Evolutionary conservation across 1,139 yeast genomes (phyloP).

Genomic region (Saccharomyces hybrid): DNA sequence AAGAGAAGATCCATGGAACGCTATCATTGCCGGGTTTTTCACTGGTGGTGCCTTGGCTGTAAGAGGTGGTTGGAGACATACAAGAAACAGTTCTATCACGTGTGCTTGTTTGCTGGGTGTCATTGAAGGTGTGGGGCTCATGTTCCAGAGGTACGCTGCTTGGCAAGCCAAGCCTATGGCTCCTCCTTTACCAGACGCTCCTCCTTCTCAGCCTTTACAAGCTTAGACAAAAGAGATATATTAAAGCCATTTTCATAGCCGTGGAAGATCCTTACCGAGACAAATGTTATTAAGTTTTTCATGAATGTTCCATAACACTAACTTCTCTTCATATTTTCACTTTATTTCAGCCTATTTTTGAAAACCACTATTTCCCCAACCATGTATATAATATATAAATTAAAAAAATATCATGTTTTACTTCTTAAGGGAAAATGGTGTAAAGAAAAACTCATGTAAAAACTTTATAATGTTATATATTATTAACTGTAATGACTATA

Average conservation of each 20-base stretch:
- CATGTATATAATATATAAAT: not conserved
- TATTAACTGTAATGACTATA: not conserved
- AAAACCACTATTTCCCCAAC: not conserved
- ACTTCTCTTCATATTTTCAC: not conserved
- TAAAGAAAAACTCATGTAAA: not conserved
- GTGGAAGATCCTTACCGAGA: not conserved
- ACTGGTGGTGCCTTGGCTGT: slow-evolving; percentile 97
- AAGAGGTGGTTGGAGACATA: slow-evolving; percentile 98
- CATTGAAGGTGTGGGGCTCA: slow-evolving; percentile 96
- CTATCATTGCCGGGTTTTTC: slow-evolving; percentile 95
- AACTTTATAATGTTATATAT: not conserved
- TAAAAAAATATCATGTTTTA: not conserved
- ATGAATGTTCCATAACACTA: not conserved
- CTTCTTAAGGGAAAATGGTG: not conserved
- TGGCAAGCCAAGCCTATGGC: slow-evolving; percentile 76
- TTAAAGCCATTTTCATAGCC: not conserved
- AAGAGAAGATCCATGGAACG: slow-evolving; percentile 98
- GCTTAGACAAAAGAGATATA: slow-evolving; percentile 14
- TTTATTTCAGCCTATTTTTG: not conserved
- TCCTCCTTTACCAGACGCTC: slow-evolving; percentile 56
- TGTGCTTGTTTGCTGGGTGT: slow-evolving; percentile 96
- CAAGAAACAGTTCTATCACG: slow-evolving; percentile 92
- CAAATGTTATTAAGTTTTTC: not conserved
- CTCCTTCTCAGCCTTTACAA: slow-evolving; percentile 34
- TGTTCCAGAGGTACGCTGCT: slow-evolving; percentile 87